phyloP scores from a whole-genome alignment of 495 filamentous ascomycete species.

The Cercophora samala region DNA sequence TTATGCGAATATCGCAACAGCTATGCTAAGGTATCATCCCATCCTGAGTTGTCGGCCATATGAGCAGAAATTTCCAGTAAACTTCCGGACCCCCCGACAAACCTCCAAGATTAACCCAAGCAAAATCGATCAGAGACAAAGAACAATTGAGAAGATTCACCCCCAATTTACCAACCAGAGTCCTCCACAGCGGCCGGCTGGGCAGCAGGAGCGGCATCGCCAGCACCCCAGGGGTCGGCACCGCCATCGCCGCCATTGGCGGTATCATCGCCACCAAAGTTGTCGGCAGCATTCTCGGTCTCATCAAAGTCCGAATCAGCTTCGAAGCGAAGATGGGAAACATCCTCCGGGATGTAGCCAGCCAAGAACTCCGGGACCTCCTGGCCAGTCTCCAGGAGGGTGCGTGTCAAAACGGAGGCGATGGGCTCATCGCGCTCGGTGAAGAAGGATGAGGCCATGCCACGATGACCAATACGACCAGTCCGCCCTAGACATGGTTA shows the following conservation, averaged over 20 bases:
- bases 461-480: constrained; percentile 85
- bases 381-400: constrained; percentile 75
- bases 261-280: constrained; percentile 13
- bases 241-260: constrained; percentile 15
- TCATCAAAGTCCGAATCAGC: constrained; percentile 61
- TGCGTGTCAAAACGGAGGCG: constrained; percentile 66
- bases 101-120: background rate
- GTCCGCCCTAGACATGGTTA: constrained; percentile 68
- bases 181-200: background rate
- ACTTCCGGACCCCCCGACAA: constrained; percentile 2
- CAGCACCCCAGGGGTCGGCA: constrained; percentile 8
- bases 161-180: constrained; percentile 10
- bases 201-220: background rate
- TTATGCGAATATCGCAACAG: background rate
- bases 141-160: background rate
- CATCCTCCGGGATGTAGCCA: constrained; percentile 55
- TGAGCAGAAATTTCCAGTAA: background rate
- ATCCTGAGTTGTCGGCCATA: background rate
- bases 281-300: constrained; percentile 16
- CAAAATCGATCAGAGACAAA: background rate
- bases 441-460: constrained; percentile 86
- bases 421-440: constrained; percentile 63
- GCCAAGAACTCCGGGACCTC: constrained; percentile 78
- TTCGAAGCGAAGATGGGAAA: constrained; percentile 52
- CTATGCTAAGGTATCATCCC: background rate